Evolutionary conservation across 164 flowering plant species (phyloP).

Genomic region (Vitis vinifera): DNA sequence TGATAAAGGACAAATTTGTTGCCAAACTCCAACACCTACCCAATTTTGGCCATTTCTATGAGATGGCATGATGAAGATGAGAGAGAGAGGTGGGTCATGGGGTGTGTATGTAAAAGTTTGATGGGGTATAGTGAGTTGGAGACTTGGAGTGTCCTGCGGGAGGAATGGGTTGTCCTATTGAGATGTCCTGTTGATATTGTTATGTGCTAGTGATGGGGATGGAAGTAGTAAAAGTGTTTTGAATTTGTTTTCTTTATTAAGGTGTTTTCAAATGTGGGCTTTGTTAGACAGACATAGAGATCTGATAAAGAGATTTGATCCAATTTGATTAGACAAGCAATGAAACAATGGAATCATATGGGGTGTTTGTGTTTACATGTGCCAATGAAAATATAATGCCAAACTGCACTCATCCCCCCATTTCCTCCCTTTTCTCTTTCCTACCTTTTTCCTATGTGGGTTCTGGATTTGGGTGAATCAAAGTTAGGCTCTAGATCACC

Average conservation of each 20-base stretch:
- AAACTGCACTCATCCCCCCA: constrained; percentile 17
- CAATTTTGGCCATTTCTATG: no score
- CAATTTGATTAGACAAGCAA: constrained; percentile 22
- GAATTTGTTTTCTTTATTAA: not conserved
- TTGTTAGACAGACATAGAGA: constrained; percentile 31
- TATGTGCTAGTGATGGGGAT: not conserved
- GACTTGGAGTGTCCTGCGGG: no score
- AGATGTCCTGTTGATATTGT: no score
- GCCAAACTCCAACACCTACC: no score
- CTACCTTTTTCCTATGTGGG: constrained; percentile 11
- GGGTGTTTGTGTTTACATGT: constrained; percentile 12
- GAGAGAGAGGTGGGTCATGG: no score
- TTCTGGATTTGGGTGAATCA: not conserved
- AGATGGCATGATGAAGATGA: no score
- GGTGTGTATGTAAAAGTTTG: no score
- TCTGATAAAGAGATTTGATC: constrained; percentile 37
- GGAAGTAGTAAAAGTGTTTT: not conserved
- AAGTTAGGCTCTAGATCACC: constrained; percentile 10
- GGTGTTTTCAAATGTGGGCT: constrained; percentile 1
- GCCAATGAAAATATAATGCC: constrained; percentile 13
- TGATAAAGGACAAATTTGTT: no score
- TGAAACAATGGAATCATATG: constrained; percentile 13
- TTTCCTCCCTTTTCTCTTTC: not conserved
- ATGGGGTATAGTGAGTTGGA: no score
- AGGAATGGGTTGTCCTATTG: no score